These are phyloP conservation scores for Linnemannia zychae DNA, from an alignment of 192 early-diverging fungal species.

Conservation along the genomic window DNA sequence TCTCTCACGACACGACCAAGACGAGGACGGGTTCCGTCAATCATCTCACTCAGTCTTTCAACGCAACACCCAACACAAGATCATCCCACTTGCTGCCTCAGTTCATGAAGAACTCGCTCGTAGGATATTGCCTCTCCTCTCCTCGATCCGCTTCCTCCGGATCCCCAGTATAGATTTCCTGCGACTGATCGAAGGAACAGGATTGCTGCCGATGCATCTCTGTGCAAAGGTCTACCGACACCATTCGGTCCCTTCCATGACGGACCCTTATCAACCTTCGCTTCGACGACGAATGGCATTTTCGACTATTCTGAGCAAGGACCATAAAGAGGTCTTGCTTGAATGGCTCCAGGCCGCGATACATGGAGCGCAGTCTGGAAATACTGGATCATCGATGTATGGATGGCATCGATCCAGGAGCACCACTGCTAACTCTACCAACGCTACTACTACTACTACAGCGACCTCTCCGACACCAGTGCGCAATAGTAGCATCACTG, in stretches of 20 bases:
- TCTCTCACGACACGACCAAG: neutral
- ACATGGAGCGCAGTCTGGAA: neutral
- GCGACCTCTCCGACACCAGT: neutral
- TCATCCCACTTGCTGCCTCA: slow-evolving; percentile 10
- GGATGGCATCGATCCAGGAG: neutral
- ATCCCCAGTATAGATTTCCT: slow-evolving; percentile 44
- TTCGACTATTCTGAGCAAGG: slow-evolving; percentile 40
- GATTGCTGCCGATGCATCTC: slow-evolving; percentile 31
- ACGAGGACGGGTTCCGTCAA: slow-evolving; percentile 36
- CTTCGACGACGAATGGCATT: slow-evolving; percentile 46
- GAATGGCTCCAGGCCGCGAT: slow-evolving; percentile 29
- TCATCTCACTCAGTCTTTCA: slow-evolving; percentile 44
- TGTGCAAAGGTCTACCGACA: slow-evolving; percentile 52
- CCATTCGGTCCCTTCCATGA: slow-evolving; percentile 52
- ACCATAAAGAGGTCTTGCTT: slow-evolving; percentile 38
- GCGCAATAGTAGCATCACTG: neutral
- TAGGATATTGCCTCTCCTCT: slow-evolving; percentile 22
- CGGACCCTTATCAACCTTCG: slow-evolving; percentile 41
- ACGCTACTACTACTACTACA: neutral
- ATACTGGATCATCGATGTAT: neutral
- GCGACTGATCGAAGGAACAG: slow-evolving; percentile 46
- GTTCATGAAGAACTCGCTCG: slow-evolving; percentile 40
- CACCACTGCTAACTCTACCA: neutral
- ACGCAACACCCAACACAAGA: slow-evolving; percentile 3
- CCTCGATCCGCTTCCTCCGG: slow-evolving; percentile 43